phyloP scores from a whole-genome alignment of 2,329 filamentous ascomycete genomes.

The Botrytis byssoidea region DNA sequence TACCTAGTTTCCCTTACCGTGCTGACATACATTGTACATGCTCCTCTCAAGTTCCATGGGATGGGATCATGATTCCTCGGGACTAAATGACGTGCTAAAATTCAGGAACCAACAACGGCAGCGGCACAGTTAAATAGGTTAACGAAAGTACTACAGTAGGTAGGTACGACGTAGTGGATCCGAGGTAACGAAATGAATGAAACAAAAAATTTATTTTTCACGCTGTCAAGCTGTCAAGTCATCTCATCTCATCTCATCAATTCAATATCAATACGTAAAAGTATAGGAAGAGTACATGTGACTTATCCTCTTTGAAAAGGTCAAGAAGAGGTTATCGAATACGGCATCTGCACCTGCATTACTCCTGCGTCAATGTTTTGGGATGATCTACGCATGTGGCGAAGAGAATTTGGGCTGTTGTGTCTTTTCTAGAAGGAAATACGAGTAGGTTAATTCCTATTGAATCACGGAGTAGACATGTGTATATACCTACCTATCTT shows the following conservation, averaged over 20 bases:
- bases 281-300: not conserved
- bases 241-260: not conserved
- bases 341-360: not conserved
- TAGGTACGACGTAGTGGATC: not conserved
- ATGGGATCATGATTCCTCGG: not conserved
- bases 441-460: not conserved
- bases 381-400: not conserved
- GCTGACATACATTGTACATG: not conserved
- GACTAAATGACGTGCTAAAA: not conserved
- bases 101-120: not conserved
- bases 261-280: not conserved
- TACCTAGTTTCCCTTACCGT: not conserved
- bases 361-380: constrained; percentile 3
- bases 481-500: not conserved
- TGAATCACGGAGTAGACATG: not conserved
- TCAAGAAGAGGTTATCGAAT: not conserved
- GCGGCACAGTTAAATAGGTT: not conserved
- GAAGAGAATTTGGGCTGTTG: not conserved
- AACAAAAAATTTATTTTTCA: not conserved
- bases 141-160: not conserved
- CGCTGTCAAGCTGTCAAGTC: not conserved
- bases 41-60: not conserved
- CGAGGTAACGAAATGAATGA: not conserved
- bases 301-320: not conserved
- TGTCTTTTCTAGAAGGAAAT: not conserved